Conservation (phyloP, 208 protist species). For the Leishmania arabica region DNA sequence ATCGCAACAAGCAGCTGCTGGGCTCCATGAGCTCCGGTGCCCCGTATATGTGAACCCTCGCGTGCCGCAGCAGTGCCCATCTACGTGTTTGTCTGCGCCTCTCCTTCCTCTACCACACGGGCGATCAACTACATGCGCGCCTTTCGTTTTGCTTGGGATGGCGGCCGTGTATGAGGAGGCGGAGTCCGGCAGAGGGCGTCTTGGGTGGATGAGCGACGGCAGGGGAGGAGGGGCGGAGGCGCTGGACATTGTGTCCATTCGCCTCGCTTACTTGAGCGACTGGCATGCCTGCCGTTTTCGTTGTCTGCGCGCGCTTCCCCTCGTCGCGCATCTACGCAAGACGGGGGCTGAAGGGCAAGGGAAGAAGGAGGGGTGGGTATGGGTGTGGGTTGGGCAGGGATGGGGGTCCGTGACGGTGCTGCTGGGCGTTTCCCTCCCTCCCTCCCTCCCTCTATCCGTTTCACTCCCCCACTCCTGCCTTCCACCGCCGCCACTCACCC, state of each 20-base stretch:
- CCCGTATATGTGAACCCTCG: slow-evolving; percentile 70
- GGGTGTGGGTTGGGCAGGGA: background rate
- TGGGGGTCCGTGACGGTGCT: background rate
- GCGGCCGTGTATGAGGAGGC: background rate
- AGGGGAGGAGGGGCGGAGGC: background rate
- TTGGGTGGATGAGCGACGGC: background rate
- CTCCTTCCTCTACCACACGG: background rate
- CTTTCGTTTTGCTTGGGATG: background rate
- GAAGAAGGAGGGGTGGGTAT: background rate
- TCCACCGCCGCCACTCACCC: background rate
- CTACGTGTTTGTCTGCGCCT: background rate
- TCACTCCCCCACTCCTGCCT: background rate
- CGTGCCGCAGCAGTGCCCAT: background rate
- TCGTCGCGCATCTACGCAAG: background rate
- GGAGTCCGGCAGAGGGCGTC: background rate
- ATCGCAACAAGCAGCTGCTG: slow-evolving; percentile 87
- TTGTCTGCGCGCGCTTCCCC: background rate
- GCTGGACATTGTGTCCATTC: background rate
- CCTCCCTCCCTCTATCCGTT: background rate
- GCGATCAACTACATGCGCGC: background rate
- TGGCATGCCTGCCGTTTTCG: background rate
- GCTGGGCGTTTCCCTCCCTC: background rate
- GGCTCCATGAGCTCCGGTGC: slow-evolving; percentile 90
- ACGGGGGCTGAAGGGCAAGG: background rate
- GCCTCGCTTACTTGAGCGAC: background rate